Base-by-base conservation (phyloP, 2,329 filamentous ascomycete genomes). In the Shiraia sp. region DNA sequence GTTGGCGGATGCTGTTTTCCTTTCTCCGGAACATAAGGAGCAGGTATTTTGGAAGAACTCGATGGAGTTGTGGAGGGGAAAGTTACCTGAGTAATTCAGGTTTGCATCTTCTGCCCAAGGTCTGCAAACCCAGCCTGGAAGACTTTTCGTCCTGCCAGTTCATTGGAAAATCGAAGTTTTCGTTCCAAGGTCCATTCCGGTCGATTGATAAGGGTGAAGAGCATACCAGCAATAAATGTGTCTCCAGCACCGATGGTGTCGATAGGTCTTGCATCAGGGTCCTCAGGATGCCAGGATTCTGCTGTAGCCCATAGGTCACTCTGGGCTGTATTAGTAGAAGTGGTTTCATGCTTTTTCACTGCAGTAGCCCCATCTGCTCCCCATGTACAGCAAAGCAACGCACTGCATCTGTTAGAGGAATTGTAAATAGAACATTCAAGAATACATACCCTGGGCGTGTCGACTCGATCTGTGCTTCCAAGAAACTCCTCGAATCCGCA, bases 171-270 rank as follows among this genome's bases (percentile, higher is more conserved):
- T 23, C 59, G 65, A 46, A 87, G 63, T 55, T 76, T 80, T 42
- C 68, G 62, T 36, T 67, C 53, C 32, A 76, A 57, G 53, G 70
- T 63, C 80, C 80, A 84, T 49, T 77, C 70, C 7, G 66, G 53
- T 49, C 75, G 76, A 59, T 74, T 79, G 42, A 78, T 68, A 47
- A 87, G 65, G 25, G 74, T 77, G 67, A 83, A 88, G 34, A 90
- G 69, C 66, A 87, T 81, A 45, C 85, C 86, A 24, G 86, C 86
- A 50, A 86, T 80, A 58, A 90, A 90, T 0, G 86, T 88, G 60
- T 90, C 87, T 52, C 87, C 87, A 30, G 86, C 86, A 40, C 86
- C 87, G 47, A 89, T 79, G 5, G 85, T 78, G 63, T 86, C 88
- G 62, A 62, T 55, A 19, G 51, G 36, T 14, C 16, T 23, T 7